Conservation (phyloP, 2,329 filamentous ascomycete species). For the Elsinoe fawcettii region DNA sequence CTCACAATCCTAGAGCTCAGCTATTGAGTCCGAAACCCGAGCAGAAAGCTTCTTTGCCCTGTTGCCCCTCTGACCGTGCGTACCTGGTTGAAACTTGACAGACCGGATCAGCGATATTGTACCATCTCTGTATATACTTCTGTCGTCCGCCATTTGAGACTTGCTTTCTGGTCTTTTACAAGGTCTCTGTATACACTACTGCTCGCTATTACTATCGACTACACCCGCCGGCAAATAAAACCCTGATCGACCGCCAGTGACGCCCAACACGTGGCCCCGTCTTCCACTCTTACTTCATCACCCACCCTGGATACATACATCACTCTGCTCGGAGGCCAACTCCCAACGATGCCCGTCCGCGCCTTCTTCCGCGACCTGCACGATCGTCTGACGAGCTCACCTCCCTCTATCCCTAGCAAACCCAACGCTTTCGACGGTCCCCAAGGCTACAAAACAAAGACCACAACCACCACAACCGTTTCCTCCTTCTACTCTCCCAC, state of each 20-base stretch:
- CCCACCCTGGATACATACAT: constrained; percentile 12
- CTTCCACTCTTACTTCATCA: background rate
- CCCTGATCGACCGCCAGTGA: background rate
- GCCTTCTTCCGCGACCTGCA: constrained; percentile 11
- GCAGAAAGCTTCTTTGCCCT: background rate
- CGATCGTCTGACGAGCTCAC: background rate
- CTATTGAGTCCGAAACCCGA: constrained; percentile 12
- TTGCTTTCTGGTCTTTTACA: background rate
- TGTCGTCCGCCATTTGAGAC: background rate
- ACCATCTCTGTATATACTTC: background rate
- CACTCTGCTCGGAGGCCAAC: constrained; percentile 7
- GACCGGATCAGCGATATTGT: background rate
- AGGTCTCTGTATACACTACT: background rate
- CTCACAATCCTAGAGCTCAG: background rate
- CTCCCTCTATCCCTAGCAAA: background rate
- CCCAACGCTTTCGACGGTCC: background rate
- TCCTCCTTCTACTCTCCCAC: constrained; percentile 9
- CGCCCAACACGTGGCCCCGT: constrained; percentile 9
- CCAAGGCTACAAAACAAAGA: background rate
- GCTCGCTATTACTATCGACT: background rate
- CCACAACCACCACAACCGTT: constrained; percentile 5
- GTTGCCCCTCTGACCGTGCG: constrained; percentile 8
- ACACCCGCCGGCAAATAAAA: too few relatives aligned
- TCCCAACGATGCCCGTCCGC: constrained; percentile 8
- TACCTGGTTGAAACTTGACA: background rate